Conservation (phyloP, 2,329 filamentous ascomycete genomes). For the Westerdykella aurantiaca region DNA sequence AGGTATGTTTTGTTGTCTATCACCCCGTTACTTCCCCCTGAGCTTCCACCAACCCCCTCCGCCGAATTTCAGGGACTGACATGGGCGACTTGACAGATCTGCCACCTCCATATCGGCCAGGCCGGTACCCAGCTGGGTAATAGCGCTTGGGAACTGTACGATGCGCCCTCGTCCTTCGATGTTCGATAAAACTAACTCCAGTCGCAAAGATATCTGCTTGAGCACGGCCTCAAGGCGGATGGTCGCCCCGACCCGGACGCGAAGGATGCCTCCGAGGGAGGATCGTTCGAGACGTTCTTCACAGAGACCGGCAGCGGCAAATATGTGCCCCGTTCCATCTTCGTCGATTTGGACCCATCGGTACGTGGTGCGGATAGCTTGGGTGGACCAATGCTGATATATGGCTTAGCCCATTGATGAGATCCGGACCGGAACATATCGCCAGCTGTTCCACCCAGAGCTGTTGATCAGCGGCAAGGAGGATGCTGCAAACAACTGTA, state of each 20-base stretch:
- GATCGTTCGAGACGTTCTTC: slow-evolving; percentile 69
- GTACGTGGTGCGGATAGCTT: slow-evolving; percentile 33
- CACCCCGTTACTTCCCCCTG: background rate
- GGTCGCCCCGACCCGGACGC: slow-evolving; percentile 58
- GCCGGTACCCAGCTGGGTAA: slow-evolving; percentile 69
- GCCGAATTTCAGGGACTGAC: background rate
- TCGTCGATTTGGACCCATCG: slow-evolving; percentile 67
- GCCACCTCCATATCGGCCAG: slow-evolving; percentile 64
- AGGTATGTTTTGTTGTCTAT: slow-evolving; percentile 27
- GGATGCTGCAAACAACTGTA: slow-evolving; percentile 71
- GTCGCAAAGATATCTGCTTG: slow-evolving; percentile 59
- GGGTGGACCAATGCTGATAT: slow-evolving; percentile 12
- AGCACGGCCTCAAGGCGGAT: slow-evolving; percentile 63
- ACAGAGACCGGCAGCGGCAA: slow-evolving; percentile 66
- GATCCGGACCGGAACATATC: slow-evolving; percentile 63
- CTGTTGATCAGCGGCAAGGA: slow-evolving; percentile 68
- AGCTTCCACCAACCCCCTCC: slow-evolving; percentile 2
- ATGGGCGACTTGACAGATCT: slow-evolving; percentile 45
- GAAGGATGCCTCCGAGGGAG: slow-evolving; percentile 55
- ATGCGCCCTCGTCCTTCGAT: slow-evolving; percentile 22
- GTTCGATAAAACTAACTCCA: slow-evolving; percentile 13
- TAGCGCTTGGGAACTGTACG: slow-evolving; percentile 71
- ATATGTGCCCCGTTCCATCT: slow-evolving; percentile 66
- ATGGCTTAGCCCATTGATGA: slow-evolving; percentile 57
- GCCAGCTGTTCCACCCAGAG: slow-evolving; percentile 67